Base-by-base conservation (phyloP, 495 filamentous ascomycete genomes). In the Elaphomyces granulatus region DNA sequence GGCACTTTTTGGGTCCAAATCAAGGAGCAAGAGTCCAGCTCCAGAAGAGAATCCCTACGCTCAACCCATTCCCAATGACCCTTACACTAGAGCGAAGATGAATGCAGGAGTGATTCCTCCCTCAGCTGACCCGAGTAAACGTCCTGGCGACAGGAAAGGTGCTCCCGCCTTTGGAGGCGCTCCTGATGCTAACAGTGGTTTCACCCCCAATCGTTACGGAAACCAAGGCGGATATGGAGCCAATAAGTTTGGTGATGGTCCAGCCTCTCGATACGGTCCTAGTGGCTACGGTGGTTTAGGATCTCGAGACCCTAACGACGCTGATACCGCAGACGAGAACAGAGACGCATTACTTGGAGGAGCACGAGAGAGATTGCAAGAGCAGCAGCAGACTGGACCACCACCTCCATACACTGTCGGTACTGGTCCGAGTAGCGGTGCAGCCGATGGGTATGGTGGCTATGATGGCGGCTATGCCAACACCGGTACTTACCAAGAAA, bases 241-340 rank as follows among this genome's bases (percentile, higher is more conserved):
- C 15, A 74, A 75, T 51, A 65, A 74, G 52, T 86, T 77, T 43
- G 71, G 73, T 34, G 61, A 51, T 38, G 55, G 58, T 38, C 50
- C 45, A 51, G 48, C 54, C 33, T 60, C 68, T 20, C 60, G 60
- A 40, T 66, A 73, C 42, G 72, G 80, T 26, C 59, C 70, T 37
- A 78, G 80, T 43, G 82, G 82, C 35, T 88, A 88, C 49, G 83
- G 83, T 34, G 80, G 80, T 18, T 48, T 86, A 33, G 79, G 78
- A 41, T 60, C 53, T 44, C 42, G 49, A 15, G 68, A 72, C 36
- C 75, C 71, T 48, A 69, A 70, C 36, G 68, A 72, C 40, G n/a
- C n/a, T n/a, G n/a, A n/a, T 32, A 48, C 50, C 3, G 53, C 53
- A 4, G 74, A 78, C 47, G 63, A 63, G 36, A 74, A 71, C 42